Base-by-base conservation (phyloP, 192 early-diverging fungal species). In the Coemansia sp. region DNA sequence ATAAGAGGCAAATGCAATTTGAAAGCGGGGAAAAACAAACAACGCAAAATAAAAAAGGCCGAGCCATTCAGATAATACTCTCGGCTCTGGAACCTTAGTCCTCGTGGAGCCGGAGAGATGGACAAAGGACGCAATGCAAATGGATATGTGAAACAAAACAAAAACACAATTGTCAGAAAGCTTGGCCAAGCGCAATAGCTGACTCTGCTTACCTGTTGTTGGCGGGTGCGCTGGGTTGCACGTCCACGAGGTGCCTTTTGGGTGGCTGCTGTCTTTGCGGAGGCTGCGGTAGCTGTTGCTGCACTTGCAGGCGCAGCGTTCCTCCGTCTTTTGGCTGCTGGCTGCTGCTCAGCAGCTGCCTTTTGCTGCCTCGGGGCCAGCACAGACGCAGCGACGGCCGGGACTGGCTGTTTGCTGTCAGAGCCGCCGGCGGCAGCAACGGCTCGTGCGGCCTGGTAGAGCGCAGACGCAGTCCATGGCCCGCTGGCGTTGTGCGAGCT, bases 371-470 rank as follows among this genome's bases (percentile, higher is more conserved):
- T 12, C 3, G n/a, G 33, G 18, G 50, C 18, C 31, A 29, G 17
- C 30, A 6, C 16, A 17, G 33, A 33, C 30, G 67, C 59, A 48
- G 67, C 51, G 40, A 25, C 20, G 22, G 30, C 38, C 45, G 58
- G 5, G 56, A 54, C 25, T 31, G 25, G 22, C 32, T 63, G 29
- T 3, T 63, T 30, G 25, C 55, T 40, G 3, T 38, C 66, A 52
- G 63, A 45, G 42, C 42, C 16, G 42, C 42, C 67, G 48, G 72
- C 77, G 18, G 66, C 77, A 22, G 72, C 77, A 32, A 74, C 77
- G 2, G 78, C 78, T 20, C 78, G 72, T 40, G 78, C 70, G 7
- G 78, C 73, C 56, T 81, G 78, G 56, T 81, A 81, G 14, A 81
- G 69, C 18, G 64, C 78, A 5, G 67, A 18, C 1, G 78, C 69